Percentiles rank a stretch among this genome's conserved stretches.
These are phyloP conservation scores for Dendrothele bispora DNA, from an alignment of 768 basidiomycete genomes.

Conservation along the genomic window DNA sequence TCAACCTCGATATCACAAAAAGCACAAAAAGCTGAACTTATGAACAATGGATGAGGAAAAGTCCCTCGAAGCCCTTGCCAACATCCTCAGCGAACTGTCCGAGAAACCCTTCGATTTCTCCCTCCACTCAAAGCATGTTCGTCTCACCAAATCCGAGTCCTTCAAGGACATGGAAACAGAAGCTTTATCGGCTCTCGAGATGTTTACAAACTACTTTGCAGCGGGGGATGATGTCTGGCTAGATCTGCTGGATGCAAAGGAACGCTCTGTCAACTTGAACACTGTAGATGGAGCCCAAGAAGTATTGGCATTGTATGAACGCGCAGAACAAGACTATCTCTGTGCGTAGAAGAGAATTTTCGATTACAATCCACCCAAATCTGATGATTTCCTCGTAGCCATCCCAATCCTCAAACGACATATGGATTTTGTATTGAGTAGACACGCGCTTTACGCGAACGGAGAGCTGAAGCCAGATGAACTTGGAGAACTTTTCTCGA, in stretches of 20 bases:
- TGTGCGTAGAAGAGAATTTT: constrained; percentile 56
- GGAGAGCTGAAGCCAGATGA: constrained; percentile 45
- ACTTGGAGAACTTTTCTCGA: constrained; percentile 59
- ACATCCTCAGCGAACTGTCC: constrained; percentile 57
- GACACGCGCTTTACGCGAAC: constrained; percentile 37
- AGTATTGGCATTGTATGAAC: constrained; percentile 58
- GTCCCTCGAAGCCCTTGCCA: constrained; percentile 63
- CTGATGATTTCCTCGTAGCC: constrained; percentile 43
- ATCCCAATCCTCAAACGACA: constrained; percentile 73
- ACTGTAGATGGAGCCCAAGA: constrained; percentile 51
- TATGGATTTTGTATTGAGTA: constrained; percentile 55
- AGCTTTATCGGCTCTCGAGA: constrained; percentile 59
- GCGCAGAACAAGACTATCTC: constrained; percentile 75
- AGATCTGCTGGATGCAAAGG: constrained; percentile 60
- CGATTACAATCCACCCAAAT: constrained; percentile 5
- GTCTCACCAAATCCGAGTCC: constrained; percentile 54
- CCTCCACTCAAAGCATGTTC: constrained; percentile 68
- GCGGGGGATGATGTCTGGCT: constrained; percentile 74
- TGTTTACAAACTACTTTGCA: constrained; percentile 62
- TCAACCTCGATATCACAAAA: no score
- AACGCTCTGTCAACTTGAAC: constrained; percentile 48
- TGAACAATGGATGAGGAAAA: constrained; percentile 66
- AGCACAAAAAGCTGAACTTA: no score
- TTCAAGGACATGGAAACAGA: constrained; percentile 60
- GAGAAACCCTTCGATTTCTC: constrained; percentile 60